Percentiles rank a stretch among this genome's conserved stretches.
phyloP scores from a whole-genome alignment of 1,284 basidiomycete species.

The Sanghuangporus sanghuang region DNA sequence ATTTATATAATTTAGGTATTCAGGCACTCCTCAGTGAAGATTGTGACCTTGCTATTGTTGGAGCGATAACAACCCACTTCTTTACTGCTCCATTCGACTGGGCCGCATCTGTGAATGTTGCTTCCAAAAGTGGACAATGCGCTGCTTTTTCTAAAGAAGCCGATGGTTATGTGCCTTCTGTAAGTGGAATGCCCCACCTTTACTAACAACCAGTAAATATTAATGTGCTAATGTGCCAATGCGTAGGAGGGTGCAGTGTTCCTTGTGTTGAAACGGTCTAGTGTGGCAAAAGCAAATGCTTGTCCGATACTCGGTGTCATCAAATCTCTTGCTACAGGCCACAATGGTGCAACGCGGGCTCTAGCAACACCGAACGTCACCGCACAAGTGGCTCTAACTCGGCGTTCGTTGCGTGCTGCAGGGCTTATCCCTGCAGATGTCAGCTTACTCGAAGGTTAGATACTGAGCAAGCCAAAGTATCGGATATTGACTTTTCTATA shows the following conservation, averaged over 20 bases:
- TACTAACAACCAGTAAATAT: not conserved
- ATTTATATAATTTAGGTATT: constrained; percentile 2
- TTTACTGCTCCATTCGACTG: constrained; percentile 18
- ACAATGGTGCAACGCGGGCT: constrained; percentile 17
- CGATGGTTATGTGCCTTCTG: constrained; percentile 20
- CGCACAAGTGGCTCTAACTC: constrained; percentile 2
- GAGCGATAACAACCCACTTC: constrained; percentile 20
- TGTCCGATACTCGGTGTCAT: constrained; percentile 10
- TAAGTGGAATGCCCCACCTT: constrained; percentile 3
- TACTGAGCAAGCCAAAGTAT: not conserved
- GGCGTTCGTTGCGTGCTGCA: not conserved
- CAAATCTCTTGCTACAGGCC: constrained; percentile 9
- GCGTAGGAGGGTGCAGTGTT: constrained; percentile 14
- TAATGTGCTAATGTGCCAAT: not conserved
- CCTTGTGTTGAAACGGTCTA: constrained; percentile 5
- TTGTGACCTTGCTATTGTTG: constrained; percentile 18
- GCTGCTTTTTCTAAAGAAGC: constrained; percentile 18
- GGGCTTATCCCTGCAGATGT: constrained; percentile 1
- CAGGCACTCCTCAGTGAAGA: constrained; percentile 9
- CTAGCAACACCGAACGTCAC: constrained; percentile 14
- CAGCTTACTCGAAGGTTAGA: constrained; percentile 7
- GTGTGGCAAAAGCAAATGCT: not conserved
- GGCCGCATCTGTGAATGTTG: constrained; percentile 15
- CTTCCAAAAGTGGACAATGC: constrained; percentile 16
- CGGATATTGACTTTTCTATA: not conserved